phyloP scores from a whole-genome alignment of 805 yeast species.

The Wickerhamomyces strasburgensis region DNA sequence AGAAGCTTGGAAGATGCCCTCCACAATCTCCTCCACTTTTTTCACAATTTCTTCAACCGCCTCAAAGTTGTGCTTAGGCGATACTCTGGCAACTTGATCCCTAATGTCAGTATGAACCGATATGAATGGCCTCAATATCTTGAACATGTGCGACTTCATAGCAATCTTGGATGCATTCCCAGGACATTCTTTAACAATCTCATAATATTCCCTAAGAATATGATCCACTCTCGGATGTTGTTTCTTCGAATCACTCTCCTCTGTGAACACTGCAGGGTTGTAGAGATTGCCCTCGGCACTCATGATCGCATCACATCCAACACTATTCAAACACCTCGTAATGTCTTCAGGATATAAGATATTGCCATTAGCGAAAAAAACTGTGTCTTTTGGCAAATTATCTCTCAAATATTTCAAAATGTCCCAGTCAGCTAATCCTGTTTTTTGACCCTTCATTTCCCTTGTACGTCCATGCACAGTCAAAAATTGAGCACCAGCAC shows the following conservation, averaged over 20 bases:
- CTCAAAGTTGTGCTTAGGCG: slow-evolving; percentile 39
- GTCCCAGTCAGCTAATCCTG: slow-evolving; percentile 95
- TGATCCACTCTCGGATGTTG: slow-evolving; percentile 84
- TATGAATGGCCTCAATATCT: slow-evolving; percentile 76
- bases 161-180: slow-evolving; percentile 69
- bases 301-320: slow-evolving; percentile 89
- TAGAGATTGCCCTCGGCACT: slow-evolving; percentile 93
- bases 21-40: slow-evolving; percentile 65
- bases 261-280: slow-evolving; percentile 85
- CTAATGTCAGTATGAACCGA: slow-evolving; percentile 74
- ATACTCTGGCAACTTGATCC: slow-evolving; percentile 55
- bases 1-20: slow-evolving; percentile 44
- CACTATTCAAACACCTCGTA: slow-evolving; percentile 55
- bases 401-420: slow-evolving; percentile 70
- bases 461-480: slow-evolving; percentile 95
- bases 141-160: slow-evolving; percentile 91
- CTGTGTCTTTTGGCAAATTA: slow-evolving; percentile 72
- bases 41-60: slow-evolving; percentile 52
- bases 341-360: slow-evolving; percentile 86
- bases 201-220: slow-evolving; percentile 81
- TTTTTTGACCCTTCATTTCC: slow-evolving; percentile 95
- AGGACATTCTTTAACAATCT: slow-evolving; percentile 48
- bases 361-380: slow-evolving; percentile 92
- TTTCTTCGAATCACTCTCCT: slow-evolving; percentile 49
- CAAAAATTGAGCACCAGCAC: slow-evolving; percentile 92